Base-by-base conservation (phyloP, 1,284 basidiomycete genomes). In the Rhizopogon parksii region DNA sequence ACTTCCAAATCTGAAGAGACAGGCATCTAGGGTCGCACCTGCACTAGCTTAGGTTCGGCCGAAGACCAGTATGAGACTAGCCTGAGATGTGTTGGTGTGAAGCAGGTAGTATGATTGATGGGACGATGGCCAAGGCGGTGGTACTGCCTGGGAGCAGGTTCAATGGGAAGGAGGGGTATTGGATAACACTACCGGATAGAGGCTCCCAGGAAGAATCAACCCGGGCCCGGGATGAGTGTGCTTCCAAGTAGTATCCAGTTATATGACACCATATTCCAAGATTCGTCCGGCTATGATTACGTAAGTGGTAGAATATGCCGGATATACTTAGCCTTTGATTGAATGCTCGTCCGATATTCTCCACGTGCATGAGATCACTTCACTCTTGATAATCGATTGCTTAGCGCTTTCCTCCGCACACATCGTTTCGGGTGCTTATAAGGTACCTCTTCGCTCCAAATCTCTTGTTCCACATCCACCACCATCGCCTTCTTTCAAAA, bases 31-130 rank as follows among this genome's bases (percentile, higher is more conserved):
- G n/a, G 57, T 77, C 34, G 68, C 68, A 9, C 75, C 3, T 24
- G 21, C 6, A 24, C 21, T 11, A 32, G 71, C 7, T 60, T 74
- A 3, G 42, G 55, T 6, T 60, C 65, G 9, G 74, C 71, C 0
- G 61, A 75, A 58, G 74, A 73, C 6, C 71, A 72, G 0, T 72
- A 73, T 52, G 67, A 68, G 57, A 77, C 75, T 12, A 58, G 63
- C 9, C 61, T 73, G 25, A 71, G 73, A 17, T 74, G 71, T 71
- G 71, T 66, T 58, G 64, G 73, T 50, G 64, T 64, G 15, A 58
- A 68, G 60, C 68, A 71, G 72, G 50, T 38, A 4, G 24, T 55
- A 24, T 0, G 19, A 27, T 49, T 21, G 54, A 53, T 27, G 54
- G 52, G 3, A 46, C 36, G 30, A 9, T 12, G 42, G 57, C 48